Evolutionary conservation across 441 rosid species (phyloP), one percentile per base, ranked within the genome.

Genomic region (Aleurites moluccanus): DNA sequence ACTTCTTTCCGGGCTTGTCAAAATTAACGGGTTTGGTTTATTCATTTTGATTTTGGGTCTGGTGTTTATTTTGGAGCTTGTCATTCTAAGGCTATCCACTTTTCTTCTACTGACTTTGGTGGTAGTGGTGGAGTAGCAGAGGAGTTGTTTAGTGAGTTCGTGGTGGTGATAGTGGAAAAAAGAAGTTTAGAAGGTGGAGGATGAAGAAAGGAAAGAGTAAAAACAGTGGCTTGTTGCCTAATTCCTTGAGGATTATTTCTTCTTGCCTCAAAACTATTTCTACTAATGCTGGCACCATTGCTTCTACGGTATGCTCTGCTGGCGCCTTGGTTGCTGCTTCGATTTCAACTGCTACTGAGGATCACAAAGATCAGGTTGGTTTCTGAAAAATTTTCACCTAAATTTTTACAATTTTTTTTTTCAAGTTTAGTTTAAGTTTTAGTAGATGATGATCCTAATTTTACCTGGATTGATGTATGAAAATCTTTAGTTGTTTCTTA

Each of bases 291-390:
- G 85, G 86, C 82, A 88, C 88, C 82, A 97, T 93, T 64, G 93
- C 92, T 33, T 88, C 97, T 44, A 86, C 92, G 27, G 97, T 92
- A 20, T 91, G 94, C 57, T 86, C 97, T 52, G 98, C 95, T 74
- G 84, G 89, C 40, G 93, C 91, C 25, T 88, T 97, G n/a, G 94
- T 90, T 35, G 93, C 98, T 33, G 88, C 94, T 35, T 94, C 98
- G 3, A 83, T 94, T 57, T 83, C 93, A 4, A 63, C 89, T 14
- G 85, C 89, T 72, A 59, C 87, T 0, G 88, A 79, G 30, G 91
- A 88, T 64, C 88, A 73, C 23, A 94, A 88, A 72, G 97, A 94
- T 80, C 93, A 92, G 92, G 98, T 94, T 30, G 30, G 45, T 28
- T 23, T 40, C 38, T 70, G 13, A 23, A 13, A 25, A 21, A 21